These are phyloP conservation scores for Thraustochytrium sp. DNA, from an alignment of 352 stramenopile species.

Conservation along the genomic window DNA sequence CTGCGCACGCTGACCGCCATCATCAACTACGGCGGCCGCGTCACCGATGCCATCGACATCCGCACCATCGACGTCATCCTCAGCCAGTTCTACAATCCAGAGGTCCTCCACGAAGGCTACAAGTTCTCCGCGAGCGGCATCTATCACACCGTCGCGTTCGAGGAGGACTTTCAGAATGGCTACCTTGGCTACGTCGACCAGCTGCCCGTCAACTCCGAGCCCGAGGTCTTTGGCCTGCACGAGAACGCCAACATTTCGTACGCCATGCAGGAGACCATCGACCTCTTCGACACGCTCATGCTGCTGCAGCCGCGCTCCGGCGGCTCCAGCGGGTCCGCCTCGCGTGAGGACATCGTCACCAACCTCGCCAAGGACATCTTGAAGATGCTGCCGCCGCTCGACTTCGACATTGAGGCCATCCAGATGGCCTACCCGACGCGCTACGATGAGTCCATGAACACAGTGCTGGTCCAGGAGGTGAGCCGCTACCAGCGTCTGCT, in stretches of 20 bases:
- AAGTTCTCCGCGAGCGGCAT: conserved; percentile 63
- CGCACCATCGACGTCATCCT: conserved; percentile 82
- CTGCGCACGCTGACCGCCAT: conserved; percentile 65
- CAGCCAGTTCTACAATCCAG: conserved; percentile 80
- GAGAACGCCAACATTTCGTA: conserved; percentile 91
- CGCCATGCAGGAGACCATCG: conserved; percentile 85
- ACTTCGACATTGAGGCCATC: conserved; percentile 83
- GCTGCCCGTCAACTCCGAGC: conserved; percentile 76
- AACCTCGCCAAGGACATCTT: conserved; percentile 78
- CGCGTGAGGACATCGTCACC: conserved; percentile 64
- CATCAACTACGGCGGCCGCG: conserved; percentile 86
- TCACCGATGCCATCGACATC: conserved; percentile 89
- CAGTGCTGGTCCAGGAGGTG: conserved; percentile 86
- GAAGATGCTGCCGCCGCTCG: conserved; percentile 57
- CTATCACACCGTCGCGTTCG: conserved; percentile 72
- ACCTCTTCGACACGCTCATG: conserved; percentile 83
- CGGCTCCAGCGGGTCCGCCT: conserved; percentile 46
- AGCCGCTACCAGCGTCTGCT: conserved; percentile 92
- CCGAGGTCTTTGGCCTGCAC: conserved; percentile 86
- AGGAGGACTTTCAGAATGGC: conserved; percentile 63
- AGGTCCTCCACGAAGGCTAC: conserved; percentile 50
- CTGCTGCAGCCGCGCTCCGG: conserved; percentile 72
- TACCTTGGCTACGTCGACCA: conserved; percentile 89
- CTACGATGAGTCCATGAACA: conserved; percentile 93
- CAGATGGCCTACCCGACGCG: conserved; percentile 79